A percentile compares a stretch with the other conserved stretches of the same genome.
These are phyloP conservation scores for Daedaleopsis sinensis DNA, from an alignment of 768 basidiomycete genomes.

Conservation along the genomic window DNA sequence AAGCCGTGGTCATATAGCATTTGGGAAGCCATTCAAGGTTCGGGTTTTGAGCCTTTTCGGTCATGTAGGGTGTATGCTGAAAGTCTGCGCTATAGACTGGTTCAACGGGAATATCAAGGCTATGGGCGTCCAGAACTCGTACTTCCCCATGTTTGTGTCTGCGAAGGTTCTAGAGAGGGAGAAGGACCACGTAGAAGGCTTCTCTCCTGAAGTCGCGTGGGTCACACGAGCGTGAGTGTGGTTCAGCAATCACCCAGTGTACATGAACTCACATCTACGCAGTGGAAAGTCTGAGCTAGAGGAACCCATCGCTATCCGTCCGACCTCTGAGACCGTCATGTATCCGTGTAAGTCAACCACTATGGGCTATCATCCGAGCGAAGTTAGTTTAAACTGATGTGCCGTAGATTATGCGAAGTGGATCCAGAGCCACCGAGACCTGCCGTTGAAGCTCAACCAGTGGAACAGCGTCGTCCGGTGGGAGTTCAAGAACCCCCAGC, in stretches of 20 bases:
- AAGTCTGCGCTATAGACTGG: slow-evolving; percentile 62
- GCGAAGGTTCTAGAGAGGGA: slow-evolving; percentile 91
- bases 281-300: slow-evolving; percentile 93
- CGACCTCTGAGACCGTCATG: slow-evolving; percentile 99
- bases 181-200: slow-evolving; percentile 98
- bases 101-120: slow-evolving; percentile 93
- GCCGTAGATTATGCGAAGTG: slow-evolving; percentile 92
- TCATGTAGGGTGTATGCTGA: background rate
- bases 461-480: slow-evolving; percentile 99
- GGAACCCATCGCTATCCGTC: slow-evolving; percentile 96
- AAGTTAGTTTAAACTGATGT: slow-evolving; percentile 3
- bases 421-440: slow-evolving; percentile 96
- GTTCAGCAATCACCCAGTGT: background rate
- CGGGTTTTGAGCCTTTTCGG: slow-evolving; percentile 23
- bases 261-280: background rate
- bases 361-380: background rate
- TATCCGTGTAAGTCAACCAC: slow-evolving; percentile 78
- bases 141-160: slow-evolving; percentile 99
- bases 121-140: slow-evolving; percentile 94
- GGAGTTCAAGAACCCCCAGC: slow-evolving; percentile 99
- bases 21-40: slow-evolving; percentile 95
- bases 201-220: slow-evolving; percentile 99
- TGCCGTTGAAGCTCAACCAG: slow-evolving; percentile 95
- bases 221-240: slow-evolving; percentile 88
- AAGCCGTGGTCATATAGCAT: slow-evolving; percentile 97